Evolutionary conservation across 495 filamentous ascomycete species (phyloP).

Genomic region (Beverwykella pulmonaria): DNA sequence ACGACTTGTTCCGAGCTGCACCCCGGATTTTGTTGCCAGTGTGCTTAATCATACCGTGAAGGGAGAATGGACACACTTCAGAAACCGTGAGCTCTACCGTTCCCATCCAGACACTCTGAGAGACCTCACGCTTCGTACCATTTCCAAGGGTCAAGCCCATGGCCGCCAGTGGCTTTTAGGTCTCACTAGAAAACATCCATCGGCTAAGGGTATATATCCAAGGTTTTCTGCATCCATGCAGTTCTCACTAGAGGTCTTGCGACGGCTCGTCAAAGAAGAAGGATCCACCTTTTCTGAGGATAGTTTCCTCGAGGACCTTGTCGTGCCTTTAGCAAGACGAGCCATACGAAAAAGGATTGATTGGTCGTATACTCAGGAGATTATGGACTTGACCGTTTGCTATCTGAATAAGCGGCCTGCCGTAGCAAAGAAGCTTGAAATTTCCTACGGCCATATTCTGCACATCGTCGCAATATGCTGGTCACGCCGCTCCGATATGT

Average conservation of each 20-base stretch:
- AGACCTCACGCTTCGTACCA: background rate
- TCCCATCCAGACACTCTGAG: constrained; percentile 18
- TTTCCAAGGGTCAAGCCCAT: constrained; percentile 2
- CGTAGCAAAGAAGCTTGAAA: background rate
- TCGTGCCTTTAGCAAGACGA: constrained; percentile 15
- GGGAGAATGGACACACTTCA: background rate
- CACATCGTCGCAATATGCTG: constrained; percentile 13
- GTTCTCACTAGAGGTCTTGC: constrained; percentile 24
- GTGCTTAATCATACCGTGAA: background rate
- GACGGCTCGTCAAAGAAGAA: constrained; percentile 4
- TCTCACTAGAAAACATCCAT: constrained; percentile 2
- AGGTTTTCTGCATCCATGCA: constrained; percentile 33
- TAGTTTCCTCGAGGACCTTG: constrained; percentile 2
- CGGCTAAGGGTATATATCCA: background rate
- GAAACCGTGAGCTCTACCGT: background rate
- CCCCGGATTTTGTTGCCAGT: background rate
- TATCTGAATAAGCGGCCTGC: constrained; percentile 12
- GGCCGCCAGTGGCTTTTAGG: background rate
- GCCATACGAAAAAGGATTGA: constrained; percentile 15
- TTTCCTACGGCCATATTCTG: background rate
- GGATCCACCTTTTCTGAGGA: background rate
- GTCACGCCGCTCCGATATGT: constrained; percentile 10
- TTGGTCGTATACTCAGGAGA: constrained; percentile 17
- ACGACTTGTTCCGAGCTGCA: constrained; percentile 17
- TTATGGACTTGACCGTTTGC: constrained; percentile 11